phyloP scores from a whole-genome alignment of 2,329 filamentous ascomycete genomes.

The Ascochyta koolunga region DNA sequence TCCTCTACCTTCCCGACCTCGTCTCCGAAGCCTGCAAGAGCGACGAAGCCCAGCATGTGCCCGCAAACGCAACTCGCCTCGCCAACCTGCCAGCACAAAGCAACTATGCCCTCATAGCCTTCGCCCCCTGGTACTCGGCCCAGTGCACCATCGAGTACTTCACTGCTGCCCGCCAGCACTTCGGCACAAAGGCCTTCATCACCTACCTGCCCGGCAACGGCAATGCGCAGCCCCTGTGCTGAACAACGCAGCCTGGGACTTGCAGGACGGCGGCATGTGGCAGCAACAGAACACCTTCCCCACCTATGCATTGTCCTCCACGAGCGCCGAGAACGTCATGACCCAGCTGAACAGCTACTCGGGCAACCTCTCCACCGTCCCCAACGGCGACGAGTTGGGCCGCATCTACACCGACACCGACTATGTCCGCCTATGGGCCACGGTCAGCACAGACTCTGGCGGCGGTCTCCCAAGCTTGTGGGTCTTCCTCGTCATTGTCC shows the following conservation, averaged over 20 bases:
- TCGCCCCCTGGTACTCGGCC: constrained; percentile 83
- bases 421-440: constrained; percentile 59
- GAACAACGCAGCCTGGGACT: constrained; percentile 70
- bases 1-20: constrained; percentile 85
- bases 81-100: constrained; percentile 66
- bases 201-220: constrained; percentile 58
- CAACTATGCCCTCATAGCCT: constrained; percentile 76
- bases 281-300: constrained; percentile 73
- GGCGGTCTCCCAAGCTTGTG: constrained; percentile 74
- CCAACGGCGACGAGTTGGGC: constrained; percentile 48
- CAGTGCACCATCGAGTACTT: constrained; percentile 78
- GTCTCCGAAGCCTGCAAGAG: constrained; percentile 66
- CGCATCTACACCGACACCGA: constrained; percentile 49
- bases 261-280: constrained; percentile 75
- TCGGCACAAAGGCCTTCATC: constrained; percentile 60
- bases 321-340: constrained; percentile 72
- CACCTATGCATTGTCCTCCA: constrained; percentile 79
- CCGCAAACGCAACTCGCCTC: constrained; percentile 74
- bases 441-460: constrained; percentile 60
- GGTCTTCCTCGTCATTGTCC: constrained; percentile 74
- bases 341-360: constrained; percentile 76
- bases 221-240: constrained; percentile 68
- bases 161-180: constrained; percentile 62
- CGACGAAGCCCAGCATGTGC: constrained; percentile 69
- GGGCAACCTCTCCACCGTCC: constrained; percentile 66